Evolutionary conservation across 176 grass and related monocot genomes (phyloP).

Genomic region (Oryza australiensis): DNA sequence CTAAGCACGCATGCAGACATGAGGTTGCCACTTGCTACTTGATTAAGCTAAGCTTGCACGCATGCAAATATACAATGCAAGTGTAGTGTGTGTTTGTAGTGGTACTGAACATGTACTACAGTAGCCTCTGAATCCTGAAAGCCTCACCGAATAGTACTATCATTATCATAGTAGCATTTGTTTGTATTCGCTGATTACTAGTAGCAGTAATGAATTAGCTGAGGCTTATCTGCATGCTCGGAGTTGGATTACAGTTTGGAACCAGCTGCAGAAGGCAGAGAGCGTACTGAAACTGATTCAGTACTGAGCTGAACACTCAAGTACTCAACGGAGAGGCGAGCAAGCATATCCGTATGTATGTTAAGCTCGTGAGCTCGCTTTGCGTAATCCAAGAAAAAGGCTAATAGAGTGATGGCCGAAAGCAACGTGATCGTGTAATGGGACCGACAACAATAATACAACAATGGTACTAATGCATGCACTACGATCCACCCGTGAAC

Average conservation of each 20-base stretch:
- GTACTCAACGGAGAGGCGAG: not conserved
- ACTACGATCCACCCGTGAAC: not conserved
- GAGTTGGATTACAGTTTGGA: not conserved
- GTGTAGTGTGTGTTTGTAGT: too few species aligned
- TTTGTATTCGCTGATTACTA: too few species aligned
- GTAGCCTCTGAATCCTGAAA: not conserved
- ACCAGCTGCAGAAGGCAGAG: not conserved
- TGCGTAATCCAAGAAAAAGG: not conserved
- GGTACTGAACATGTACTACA: too few species aligned
- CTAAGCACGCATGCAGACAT: not conserved
- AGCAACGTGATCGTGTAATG: not conserved
- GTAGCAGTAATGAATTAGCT: too few species aligned
- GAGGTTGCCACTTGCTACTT: not conserved
- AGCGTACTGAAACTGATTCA: not conserved
- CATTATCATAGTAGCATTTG: not conserved
- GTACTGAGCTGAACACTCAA: not conserved
- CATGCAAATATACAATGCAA: too few species aligned
- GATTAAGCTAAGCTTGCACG: too few species aligned
- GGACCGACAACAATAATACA: not conserved
- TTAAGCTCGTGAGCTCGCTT: not conserved
- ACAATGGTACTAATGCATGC: not conserved
- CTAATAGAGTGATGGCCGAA: not conserved
- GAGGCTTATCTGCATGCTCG: not conserved
- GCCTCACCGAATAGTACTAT: not conserved
- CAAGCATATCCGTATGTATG: not conserved